Evolutionary conservation across 2,329 filamentous ascomycete species (phyloP), one percentile per base, ranked within the genome.

Genomic region (Arthrobotrys musiformis): DNA sequence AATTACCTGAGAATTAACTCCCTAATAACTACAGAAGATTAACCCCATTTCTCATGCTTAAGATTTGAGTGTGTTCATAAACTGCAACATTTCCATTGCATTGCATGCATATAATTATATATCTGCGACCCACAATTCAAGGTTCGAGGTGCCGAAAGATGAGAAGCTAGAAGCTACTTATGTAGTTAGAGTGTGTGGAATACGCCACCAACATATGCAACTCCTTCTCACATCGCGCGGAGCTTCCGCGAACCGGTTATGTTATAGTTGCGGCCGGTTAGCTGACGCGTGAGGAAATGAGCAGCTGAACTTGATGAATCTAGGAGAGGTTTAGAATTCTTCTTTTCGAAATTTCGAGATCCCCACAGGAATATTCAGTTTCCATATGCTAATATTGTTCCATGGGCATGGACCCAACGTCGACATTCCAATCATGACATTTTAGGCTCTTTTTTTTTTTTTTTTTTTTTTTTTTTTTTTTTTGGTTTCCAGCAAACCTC

Each of bases 171-270:
- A n/a, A n/a, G 5, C 13, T 8, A 6, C 17, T 13, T 15, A 6
- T 42, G 37, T 42, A n/a, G n/a, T n/a, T n/a, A n/a, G 42, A 24
- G 30, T 22, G 28, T 22, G 50, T 30, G 48, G 13, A 15, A 35
- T n/a, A 56, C 50, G 50, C 50, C 50, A 56, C 50, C 28, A 37
- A 56, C 50, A 28, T 52, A 30, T 52, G 4, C 9, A 26, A n/a
- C 8, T 42, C 4, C 4, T 17, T 42, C 17, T 42, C 19, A 17
- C 40, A 42, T 19, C n/a, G 40, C 40, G 40, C 40, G 5, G 11
- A 56, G 50, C 28, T 35, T 33, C 50, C 50, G 50, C 50, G 28
- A 56, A 35, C 50, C 50, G 50, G n/a, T 33, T n/a, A n/a, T 8
- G 24, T 7, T 9, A 19, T 22, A 4, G 30, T n/a, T n/a, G n/a